Evolutionary conservation across 2,329 filamentous ascomycete genomes (phyloP), one percentile per base, ranked within the genome.

Genomic region (Diaporthe citrichinensis): DNA sequence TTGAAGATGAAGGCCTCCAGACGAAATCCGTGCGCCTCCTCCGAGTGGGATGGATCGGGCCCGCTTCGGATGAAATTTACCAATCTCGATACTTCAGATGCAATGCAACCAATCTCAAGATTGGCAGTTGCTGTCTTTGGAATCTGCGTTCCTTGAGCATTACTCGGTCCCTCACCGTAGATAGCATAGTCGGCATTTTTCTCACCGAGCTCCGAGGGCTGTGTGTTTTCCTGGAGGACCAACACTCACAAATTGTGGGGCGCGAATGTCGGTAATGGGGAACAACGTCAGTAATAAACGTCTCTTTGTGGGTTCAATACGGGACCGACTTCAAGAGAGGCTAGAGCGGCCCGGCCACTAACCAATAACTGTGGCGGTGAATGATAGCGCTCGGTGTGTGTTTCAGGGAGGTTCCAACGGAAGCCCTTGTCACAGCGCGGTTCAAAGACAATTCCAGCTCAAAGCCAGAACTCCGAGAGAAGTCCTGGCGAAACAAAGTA

Each of bases 351-450:
- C 65, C 34, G 65, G 65, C 49, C 25, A 28, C 65, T 34, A 69
- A 28, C 49, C 49, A 23, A 10, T 31, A 6, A 28, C 4, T 39
- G 34, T n/a, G 46, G 34, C 20, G 31, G 34, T 36, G 46, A 28
- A 12, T 69, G 49, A 2, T 49, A 20, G 49, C 49, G n/a, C 65
- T 69, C 65, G 65, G 65, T 69, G 46, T 36, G 31, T 68, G 65
- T 69, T 69, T 69, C 65, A 69, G 55, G 8, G 34, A 69, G n/a
- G 65, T 12, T 69, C n/a, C n/a, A 69, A 69, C 14, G 9, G 65
- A 36, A 28, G 36, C 34, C 34, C 15, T 68, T 8, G 46, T 41
- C 34, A 28, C 34, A 69, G 25, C 4, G n/a, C 34, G 4, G 15
- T 9, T 51, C 34, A 36, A 53, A 53, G 34, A 28, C 2, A 53